These are phyloP conservation scores for Xylaria sp. DNA, from an alignment of 2,329 filamentous ascomycete species.

Conservation along the genomic window DNA sequence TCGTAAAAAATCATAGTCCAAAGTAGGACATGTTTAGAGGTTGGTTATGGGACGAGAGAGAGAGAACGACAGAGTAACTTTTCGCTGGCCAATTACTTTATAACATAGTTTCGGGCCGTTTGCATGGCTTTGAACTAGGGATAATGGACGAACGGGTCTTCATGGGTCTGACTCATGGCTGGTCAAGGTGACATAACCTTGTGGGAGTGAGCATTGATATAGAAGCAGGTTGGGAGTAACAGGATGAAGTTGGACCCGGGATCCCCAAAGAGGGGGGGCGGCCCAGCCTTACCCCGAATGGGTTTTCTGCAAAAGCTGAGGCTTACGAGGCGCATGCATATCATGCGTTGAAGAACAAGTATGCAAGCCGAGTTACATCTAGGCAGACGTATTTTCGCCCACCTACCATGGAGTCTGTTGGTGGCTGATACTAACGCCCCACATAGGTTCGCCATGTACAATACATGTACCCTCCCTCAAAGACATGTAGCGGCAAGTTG, in stretches of 20 bases:
- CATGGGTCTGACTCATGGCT: not conserved
- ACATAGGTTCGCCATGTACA: not conserved
- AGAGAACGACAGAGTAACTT: not conserved
- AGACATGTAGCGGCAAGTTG: not conserved
- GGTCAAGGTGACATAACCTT: not conserved
- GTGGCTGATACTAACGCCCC: not conserved
- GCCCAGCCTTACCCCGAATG: not conserved
- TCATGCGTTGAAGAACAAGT: not conserved
- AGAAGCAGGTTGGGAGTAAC: not conserved
- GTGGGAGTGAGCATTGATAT: no score
- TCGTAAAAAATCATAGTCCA: no score
- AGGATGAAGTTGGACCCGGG: not conserved
- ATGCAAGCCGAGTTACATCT: not conserved
- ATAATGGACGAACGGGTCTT: not conserved
- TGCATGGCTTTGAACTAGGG: not conserved
- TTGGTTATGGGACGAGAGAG: no score
- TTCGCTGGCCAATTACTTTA: not conserved
- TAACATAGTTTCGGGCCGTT: not conserved
- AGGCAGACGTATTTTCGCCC: not conserved
- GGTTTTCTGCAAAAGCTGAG: not conserved
- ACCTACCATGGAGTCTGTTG: not conserved
- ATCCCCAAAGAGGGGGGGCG: not conserved
- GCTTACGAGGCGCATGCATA: conserved; percentile 7
- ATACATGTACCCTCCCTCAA: not conserved
- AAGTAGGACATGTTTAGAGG: no score